phyloP scores from a whole-genome alignment of 129 eudicot species.

The Artemisia tridentata region DNA sequence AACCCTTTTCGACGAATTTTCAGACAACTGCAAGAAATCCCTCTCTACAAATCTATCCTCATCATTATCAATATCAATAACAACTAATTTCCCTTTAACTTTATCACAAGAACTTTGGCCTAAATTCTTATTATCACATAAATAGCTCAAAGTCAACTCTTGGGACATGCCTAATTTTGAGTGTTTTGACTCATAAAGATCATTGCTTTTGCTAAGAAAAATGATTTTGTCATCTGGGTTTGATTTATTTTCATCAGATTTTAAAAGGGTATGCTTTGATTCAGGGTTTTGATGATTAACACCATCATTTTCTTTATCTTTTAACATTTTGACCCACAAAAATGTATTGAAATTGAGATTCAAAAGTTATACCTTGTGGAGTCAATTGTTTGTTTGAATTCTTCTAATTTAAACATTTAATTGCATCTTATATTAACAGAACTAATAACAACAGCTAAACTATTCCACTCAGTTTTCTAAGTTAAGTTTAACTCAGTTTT shows the following conservation, averaged over 20 bases:
- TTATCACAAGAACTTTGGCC: conserved; percentile 23
- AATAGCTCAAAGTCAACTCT: conserved; percentile 86
- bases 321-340: conserved; percentile 32
- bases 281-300: conserved; percentile 32
- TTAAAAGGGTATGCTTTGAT: conserved; percentile 21
- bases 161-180: conserved; percentile 59
- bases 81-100: conserved; percentile 67
- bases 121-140: conserved; percentile 48
- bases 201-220: conserved; percentile 24
- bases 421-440: too few relatives aligned
- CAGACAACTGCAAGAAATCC: conserved; percentile 68
- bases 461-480: too few relatives aligned
- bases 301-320: conserved; percentile 37
- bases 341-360: conserved; percentile 8
- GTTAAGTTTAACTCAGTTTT: too few relatives aligned
- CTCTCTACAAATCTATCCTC: conserved; percentile 65
- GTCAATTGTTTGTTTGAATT: conserved; percentile 12
- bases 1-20: conserved; percentile 55
- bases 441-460: too few relatives aligned
- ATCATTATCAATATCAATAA: conserved; percentile 44
- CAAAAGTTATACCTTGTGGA: conserved; percentile 27
- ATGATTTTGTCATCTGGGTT: conserved; percentile 52
- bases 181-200: conserved; percentile 31
- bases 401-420: background rate
- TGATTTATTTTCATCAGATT: conserved; percentile 37